Evolutionary conservation across 2,329 filamentous ascomycete species (phyloP), one percentile per base, ranked within the genome.

Genomic region (Penicillium sumatraense): DNA sequence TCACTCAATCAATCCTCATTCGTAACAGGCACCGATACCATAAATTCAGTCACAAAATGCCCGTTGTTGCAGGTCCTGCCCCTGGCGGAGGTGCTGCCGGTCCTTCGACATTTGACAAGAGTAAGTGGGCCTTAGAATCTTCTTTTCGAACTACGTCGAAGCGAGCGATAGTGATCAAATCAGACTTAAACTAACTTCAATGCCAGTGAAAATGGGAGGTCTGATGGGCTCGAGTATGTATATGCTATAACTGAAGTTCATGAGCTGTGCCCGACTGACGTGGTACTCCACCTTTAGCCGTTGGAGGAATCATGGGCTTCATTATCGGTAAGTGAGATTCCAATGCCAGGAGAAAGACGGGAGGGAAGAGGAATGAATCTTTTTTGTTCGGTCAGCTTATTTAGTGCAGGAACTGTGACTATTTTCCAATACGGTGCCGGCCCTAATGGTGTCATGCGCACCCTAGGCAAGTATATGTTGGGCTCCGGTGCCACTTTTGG

Each of bases 151-250:
- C 47, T 44, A 24, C 24, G 31, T 31, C 29, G 24, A 3, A 21
- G 20, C 18, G 18, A 2, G 24, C 5, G 4, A 20, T 13, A 13
- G 1, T 27, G 16, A 2, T 42, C 16, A n/a, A 18, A 16, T 23
- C 47, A 45, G 38, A 33, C 29, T 50, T 56, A 51, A 55, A 45
- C 68, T 72, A 70, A 79, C 74, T 24, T 58, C 33, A 36, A 54
- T 46, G 61, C 67, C 73, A 96, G 92, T 93, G 76, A 97, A 96
- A 83, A 97, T 98, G 92, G 95, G 95, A 67, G 92, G 90, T 60
- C 88, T 99, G 88, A 98, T 98, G 92, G 95, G 95, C 67, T 91
- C 92, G 74, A 96, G 93, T 98, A 89, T 69, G 92, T 85, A 54
- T 45, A 40, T 49, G 54, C 59, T 31, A 36, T n/a, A n/a, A 47